Evolutionary conservation across 139 green algal species (phyloP).

Genomic region (Monoraphidium neglectum): DNA sequence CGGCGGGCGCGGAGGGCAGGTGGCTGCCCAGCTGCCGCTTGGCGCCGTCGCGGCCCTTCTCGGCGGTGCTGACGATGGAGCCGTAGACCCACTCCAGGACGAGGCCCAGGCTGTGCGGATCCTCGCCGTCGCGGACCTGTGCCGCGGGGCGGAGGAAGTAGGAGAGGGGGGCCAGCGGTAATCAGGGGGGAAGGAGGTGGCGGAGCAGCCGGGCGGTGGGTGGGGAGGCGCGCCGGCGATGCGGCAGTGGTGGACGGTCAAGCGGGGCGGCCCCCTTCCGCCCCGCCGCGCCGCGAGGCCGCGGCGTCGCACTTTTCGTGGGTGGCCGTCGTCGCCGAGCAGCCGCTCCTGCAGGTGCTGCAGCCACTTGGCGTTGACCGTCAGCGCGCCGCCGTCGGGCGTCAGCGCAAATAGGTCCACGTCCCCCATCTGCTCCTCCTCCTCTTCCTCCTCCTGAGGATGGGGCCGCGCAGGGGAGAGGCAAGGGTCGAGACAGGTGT

Average conservation of each 20-base stretch:
- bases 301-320: conserved; percentile 62
- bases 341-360: conserved; percentile 76
- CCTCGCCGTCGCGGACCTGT: conserved; percentile 42
- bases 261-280: too few species aligned
- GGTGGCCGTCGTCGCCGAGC: conserved; percentile 83
- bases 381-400: conserved; percentile 46
- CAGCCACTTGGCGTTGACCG: conserved; percentile 82
- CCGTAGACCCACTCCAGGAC: conserved; percentile 92
- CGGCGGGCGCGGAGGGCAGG: conserved; percentile 39
- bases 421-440: conserved; percentile 78
- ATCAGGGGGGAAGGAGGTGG: neutral
- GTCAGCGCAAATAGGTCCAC: conserved; percentile 83
- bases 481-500: neutral
- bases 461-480: neutral
- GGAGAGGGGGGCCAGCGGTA: too few species aligned
- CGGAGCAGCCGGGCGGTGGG: too few species aligned
- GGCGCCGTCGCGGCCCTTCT: conserved; percentile 83
- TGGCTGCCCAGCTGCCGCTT: conserved; percentile 59
- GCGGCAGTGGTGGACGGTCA: too few species aligned
- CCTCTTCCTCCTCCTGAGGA: conserved; percentile 45
- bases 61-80: conserved; percentile 85
- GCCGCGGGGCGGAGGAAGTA: too few species aligned
- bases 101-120: conserved; percentile 66
- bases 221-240: too few species aligned
- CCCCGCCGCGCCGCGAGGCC: too few species aligned